Base-by-base conservation (phyloP, 2,329 filamentous ascomycete genomes). In the Celoporthe dispersa region DNA sequence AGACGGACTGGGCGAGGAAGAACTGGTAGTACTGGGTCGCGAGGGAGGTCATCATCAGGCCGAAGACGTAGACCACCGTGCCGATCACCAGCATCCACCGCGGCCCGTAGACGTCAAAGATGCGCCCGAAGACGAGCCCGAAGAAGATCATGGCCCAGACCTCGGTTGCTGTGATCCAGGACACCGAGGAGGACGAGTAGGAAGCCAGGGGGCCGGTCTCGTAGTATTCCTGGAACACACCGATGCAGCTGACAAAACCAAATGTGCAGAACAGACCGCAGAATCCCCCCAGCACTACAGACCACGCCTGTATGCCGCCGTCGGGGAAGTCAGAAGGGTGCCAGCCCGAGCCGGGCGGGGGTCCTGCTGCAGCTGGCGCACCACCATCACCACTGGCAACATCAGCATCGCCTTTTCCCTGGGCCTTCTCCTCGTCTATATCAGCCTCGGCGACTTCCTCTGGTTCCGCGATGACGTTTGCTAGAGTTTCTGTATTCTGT, bases 41-140 rank as follows among this genome's bases (percentile, higher is more conserved):
- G 25, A 90, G 79, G 51, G 83, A 86, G 1, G 85, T 83, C 85
- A 90, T 88, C 87, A 91, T 90, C 12, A 90, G 76, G 5, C 86
- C 85, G 68, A 90, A 85, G 39, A 88, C 79, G 74, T 88, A 85
- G 62, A 87, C 75, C 53, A 88, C 75, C 1, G 84, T 84, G 63
- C 88, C 88, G 55, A 80, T 71, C 12, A 86, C 60, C 1, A 90
- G 78, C 3, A 91, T 79, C 70, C 81, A 85, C 59, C 84, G 82
- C 1, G 89, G 87, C 0, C 90, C 90, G 73, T 87, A 86, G 72
- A 82, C 84, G 75, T 92, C 90, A 74, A 85, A 90, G 1, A 77
- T 22, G 12, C 74, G 74, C 5, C 76, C 84, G 39, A 89, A 77
- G 0, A 70, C 33, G 16, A 72, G 74, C 57, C 85, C 86, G 81